Evolutionary conservation across 2,329 filamentous ascomycete species (phyloP).

Genomic region (Fusarium odoratissimum): DNA sequence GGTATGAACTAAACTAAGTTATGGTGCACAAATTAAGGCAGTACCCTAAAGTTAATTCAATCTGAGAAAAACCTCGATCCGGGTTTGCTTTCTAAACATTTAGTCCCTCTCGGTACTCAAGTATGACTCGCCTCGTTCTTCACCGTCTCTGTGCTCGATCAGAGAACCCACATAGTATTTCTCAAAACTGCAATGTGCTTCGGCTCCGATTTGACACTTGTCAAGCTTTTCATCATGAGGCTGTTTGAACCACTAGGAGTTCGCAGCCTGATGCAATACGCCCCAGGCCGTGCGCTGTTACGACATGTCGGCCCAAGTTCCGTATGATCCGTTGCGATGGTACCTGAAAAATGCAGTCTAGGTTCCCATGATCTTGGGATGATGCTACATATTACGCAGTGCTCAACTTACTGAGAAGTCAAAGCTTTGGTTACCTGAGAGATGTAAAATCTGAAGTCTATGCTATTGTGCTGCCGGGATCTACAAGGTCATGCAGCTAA

Average conservation of each 20-base stretch:
- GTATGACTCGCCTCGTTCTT: constrained; percentile 10
- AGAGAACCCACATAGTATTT: constrained; percentile 14
- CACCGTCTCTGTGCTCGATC: constrained; percentile 19
- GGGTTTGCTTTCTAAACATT: not conserved
- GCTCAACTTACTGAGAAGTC: not conserved
- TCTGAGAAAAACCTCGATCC: not conserved
- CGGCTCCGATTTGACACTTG: constrained; percentile 5
- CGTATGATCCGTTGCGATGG: constrained; percentile 10
- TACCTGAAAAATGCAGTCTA: constrained; percentile 11
- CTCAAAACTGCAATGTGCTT: constrained; percentile 5
- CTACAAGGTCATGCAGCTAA: not conserved
- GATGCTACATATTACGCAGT: not conserved
- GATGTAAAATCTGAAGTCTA: not conserved
- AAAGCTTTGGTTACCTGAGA: not conserved
- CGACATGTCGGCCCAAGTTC: constrained; percentile 13
- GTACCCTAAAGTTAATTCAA: not conserved
- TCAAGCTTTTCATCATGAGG: constrained; percentile 5
- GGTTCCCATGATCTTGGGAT: constrained; percentile 9
- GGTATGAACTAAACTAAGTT: not conserved
- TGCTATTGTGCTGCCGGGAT: not conserved
- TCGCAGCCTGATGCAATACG: constrained; percentile 4
- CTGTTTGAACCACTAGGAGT: not conserved
- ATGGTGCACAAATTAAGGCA: not conserved
- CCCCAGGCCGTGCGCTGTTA: constrained; percentile 12
- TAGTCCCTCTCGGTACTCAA: not conserved